Percentiles rank a stretch among this genome's conserved stretches.
phyloP scores from a whole-genome alignment of 768 basidiomycete genomes.

The Panus rudis region DNA sequence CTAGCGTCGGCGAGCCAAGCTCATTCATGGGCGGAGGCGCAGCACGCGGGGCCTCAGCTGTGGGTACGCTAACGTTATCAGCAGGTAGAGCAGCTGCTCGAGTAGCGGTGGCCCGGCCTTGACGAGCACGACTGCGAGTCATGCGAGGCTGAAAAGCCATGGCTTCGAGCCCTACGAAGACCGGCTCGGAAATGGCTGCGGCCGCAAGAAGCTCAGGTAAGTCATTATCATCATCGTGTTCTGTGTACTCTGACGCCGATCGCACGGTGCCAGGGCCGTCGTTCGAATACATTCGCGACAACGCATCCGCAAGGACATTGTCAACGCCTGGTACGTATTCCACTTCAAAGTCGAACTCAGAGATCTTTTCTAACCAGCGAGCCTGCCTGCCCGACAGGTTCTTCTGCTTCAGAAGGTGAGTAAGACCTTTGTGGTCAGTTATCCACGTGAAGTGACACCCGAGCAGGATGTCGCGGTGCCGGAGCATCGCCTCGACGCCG shows the following conservation, averaged over 20 bases:
- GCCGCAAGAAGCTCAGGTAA: constrained; percentile 1
- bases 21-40: no score
- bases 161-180: constrained; percentile 9
- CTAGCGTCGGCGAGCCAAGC: no score
- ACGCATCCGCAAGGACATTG: constrained; percentile 21
- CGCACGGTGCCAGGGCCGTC: constrained; percentile 17
- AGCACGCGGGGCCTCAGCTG: no score
- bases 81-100: no score
- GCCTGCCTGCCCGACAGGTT: constrained; percentile 21
- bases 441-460: constrained; percentile 18
- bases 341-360: constrained; percentile 26
- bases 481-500: constrained; percentile 31
- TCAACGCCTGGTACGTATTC: constrained; percentile 22
- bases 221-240: constrained; percentile 10
- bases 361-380: constrained; percentile 22
- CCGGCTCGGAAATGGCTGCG: constrained; percentile 9
- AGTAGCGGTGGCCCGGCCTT: no score
- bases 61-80: no score
- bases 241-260: constrained; percentile 14
- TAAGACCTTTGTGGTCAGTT: constrained; percentile 25
- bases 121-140: constrained; percentile 5
- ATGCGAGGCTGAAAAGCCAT: not conserved
- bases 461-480: constrained; percentile 19
- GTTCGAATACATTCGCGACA: constrained; percentile 18
- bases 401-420: constrained; percentile 16